A percentile compares a stretch with the other conserved stretches of the same genome.
Conservation (phyloP, 768 basidiomycete species). For the Suillus ampliporus region DNA sequence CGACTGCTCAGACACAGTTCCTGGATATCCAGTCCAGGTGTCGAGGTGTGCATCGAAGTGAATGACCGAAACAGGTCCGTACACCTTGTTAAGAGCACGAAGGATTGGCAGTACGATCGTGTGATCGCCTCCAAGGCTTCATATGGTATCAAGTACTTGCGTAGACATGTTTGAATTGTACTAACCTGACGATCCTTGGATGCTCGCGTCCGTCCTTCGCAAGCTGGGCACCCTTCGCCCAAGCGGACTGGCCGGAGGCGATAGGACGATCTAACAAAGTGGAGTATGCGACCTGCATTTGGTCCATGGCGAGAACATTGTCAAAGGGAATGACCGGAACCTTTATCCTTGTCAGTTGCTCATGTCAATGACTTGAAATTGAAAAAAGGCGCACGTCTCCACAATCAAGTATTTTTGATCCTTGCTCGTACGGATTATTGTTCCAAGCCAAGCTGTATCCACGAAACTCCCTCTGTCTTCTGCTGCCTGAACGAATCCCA, state of each 20-base stretch:
- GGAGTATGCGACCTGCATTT: slow-evolving; percentile 86
- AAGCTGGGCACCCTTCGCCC: slow-evolving; percentile 38
- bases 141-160: neutral
- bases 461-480: slow-evolving; percentile 63
- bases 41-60: slow-evolving; percentile 85
- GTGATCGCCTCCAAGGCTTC: slow-evolving; percentile 80
- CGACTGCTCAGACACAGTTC: slow-evolving; percentile 58
- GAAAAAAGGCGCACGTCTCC: slow-evolving; percentile 64
- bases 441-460: slow-evolving; percentile 78
- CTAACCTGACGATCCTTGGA: slow-evolving; percentile 73
- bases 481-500: slow-evolving; percentile 81
- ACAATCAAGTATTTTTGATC: slow-evolving; percentile 74
- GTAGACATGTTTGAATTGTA: neutral
- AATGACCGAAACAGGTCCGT: slow-evolving; percentile 83
- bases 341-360: slow-evolving; percentile 38
- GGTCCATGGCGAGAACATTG: slow-evolving; percentile 81
- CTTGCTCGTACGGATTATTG: slow-evolving; percentile 64
- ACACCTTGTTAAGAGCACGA: slow-evolving; percentile 75
- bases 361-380: neutral
- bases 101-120: slow-evolving; percentile 88
- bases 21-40: slow-evolving; percentile 53
- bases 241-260: slow-evolving; percentile 26
- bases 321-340: slow-evolving; percentile 83
- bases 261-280: slow-evolving; percentile 70
- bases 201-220: slow-evolving; percentile 66